Evolutionary conservation across 345 rosid species (phyloP), one percentile per base, ranked within the genome.

Genomic region (Melastoma malabathricum): DNA sequence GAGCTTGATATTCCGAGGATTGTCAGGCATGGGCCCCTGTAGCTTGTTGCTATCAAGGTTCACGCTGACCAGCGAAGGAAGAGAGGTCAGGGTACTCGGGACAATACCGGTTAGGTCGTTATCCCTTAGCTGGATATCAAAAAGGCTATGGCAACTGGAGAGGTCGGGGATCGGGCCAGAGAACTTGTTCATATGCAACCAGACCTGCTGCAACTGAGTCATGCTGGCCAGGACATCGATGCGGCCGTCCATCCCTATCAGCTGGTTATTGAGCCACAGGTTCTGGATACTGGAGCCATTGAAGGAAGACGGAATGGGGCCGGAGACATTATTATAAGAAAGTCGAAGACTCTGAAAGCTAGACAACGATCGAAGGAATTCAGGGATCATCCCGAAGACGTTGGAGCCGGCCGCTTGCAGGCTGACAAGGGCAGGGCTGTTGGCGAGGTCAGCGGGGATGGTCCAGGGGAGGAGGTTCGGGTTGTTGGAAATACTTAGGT

Each of bases 131-230:
- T 80, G 86, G 43, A 89, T 63, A 68, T 83, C 95, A 38, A 63
- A 67, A 54, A 89, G 55, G 54, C 51, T 57, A 3, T 34, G 53
- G 34, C 83, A 70, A 12, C 75, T 71, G 0, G 87, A 74, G 57
- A 85, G 72, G 63, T 89, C 87, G 0, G 93, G 95, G 41, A 89
- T 72, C 0, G 79, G 79, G 47, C 95, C 97, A 1, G 65, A 54
- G 63, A 89, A 85, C 49, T 71, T 71, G 55, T 89, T 85, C 51
- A 72, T 67, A 0, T 89, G 87, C 13, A 89, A 67, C 93, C 87
- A 85, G 5, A 70, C 87, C 58, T 75, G 82, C 9, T 50, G 43
- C 51, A 89, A 46, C 20, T 66, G 68, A n/a, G 65, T 55, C 95
- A 89, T 85, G 5, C 56, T 55, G 3, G 93, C 63, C 4, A 89